Base-by-base conservation (phyloP, 2,329 filamentous ascomycete genomes). In the Talaromyces sp. region DNA sequence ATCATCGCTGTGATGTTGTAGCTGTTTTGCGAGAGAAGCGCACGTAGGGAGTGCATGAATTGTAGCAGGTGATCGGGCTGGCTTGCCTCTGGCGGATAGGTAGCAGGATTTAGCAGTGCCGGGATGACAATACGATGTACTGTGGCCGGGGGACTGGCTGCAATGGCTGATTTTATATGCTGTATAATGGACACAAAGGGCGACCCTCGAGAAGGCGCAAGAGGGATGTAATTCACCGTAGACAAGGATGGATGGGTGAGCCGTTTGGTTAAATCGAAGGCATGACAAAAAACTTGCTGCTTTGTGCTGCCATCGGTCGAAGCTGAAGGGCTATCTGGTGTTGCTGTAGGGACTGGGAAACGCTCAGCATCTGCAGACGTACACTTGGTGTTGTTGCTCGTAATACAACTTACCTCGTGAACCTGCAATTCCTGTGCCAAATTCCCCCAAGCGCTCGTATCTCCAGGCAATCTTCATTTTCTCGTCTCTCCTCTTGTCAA, bases 401-500 rank as follows among this genome's bases (percentile, higher is more conserved):
- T 10, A 46, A 27, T 19, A 58, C 32, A 55, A 59, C 83, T 76
- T 81, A 89, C 88, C 86, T 87, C 86, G 83, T 69, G 77, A 79
- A 62, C 79, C 79, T 63, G 79, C 71, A 62, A 77, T 74, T 57
- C 81, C 77, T 62, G 81, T 82, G 49, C 86, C 86, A 67, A 87
- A 87, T 65, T 89, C 88, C 17, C 89, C 89, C 58, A 98, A 76
- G 35, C 86, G 84, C 75, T 98, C 93, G 77, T 99, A 99, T 73
- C 95, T 84, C 95, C 95, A 99, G 3, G 95, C 95, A 79, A 99
- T 99, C 79, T 96, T 98, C 95, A 99, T 98, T 75, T 88, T 93
- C 64, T 93, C 89, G 14, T 82, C 81, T 65, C 73, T 77, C 73
- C 73, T 69, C 68, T 69, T 70, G 49, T 70, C 72, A 10, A 70